Percentiles rank a stretch among this genome's conserved stretches.
These are phyloP conservation scores for Eucalyptus globulus DNA, from an alignment of 345 rosid genomes.

Conservation along the genomic window DNA sequence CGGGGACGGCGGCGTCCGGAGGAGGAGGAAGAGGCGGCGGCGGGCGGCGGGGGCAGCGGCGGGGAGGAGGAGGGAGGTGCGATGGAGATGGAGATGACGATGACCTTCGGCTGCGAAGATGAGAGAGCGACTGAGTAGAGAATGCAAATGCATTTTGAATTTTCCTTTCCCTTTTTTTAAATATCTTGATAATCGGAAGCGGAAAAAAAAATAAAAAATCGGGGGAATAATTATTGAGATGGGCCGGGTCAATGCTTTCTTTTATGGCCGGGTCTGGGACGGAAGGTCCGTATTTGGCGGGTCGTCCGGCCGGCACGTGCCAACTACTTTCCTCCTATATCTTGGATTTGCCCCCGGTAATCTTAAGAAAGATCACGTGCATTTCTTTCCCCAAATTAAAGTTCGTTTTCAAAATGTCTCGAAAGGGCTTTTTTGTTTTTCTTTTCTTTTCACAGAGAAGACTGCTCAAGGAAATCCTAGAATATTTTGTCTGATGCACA, in stretches of 20 bases:
- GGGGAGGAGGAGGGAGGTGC: not conserved
- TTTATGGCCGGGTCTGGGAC: not conserved
- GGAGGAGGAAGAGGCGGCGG: not conserved
- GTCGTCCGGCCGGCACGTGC: not conserved
- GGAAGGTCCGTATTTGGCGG: not conserved
- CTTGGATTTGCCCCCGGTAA: too few species aligned
- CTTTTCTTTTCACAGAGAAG: too few species aligned
- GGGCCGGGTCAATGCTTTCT: not conserved
- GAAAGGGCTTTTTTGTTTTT: too few species aligned
- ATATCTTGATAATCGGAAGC: not conserved
- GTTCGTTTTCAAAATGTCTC: too few species aligned
- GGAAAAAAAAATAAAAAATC: too few species aligned
- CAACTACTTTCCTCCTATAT: not conserved
- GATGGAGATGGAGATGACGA: not conserved
- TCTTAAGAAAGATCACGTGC: not conserved
- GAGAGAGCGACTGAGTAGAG: conserved; percentile 1
- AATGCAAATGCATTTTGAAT: not conserved
- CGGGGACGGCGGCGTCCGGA: not conserved
- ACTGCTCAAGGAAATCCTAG: accelerated
- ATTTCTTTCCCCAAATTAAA: too few species aligned
- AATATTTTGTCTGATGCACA: too few species aligned
- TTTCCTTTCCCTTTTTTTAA: not conserved
- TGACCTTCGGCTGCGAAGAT: not conserved
- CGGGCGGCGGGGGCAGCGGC: not conserved
- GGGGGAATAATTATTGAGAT: not conserved